A percentile compares a stretch with the other conserved stretches of the same genome.
Conservation (phyloP, 257 asterid species). For the Scutellaria barbata region DNA sequence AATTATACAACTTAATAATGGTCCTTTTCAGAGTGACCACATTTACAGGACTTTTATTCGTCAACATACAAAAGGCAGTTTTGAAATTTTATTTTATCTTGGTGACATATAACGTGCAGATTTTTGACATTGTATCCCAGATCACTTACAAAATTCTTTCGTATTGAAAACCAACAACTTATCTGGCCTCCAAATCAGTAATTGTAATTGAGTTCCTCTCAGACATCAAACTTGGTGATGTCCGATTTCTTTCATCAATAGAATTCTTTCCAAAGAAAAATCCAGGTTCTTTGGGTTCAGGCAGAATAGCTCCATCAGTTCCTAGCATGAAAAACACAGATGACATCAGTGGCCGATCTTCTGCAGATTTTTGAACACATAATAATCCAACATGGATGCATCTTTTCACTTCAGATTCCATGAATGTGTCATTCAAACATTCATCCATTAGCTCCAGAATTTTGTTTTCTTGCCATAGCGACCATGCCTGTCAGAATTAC, state of each 20-base stretch:
- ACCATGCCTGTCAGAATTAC: conserved; percentile 48
- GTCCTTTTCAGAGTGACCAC: no score
- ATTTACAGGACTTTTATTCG: no score
- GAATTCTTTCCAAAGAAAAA: conserved; percentile 25
- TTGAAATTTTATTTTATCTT: no score
- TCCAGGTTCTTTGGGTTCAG: conserved; percentile 54
- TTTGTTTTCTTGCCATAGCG: conserved; percentile 43
- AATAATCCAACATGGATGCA: conserved; percentile 54
- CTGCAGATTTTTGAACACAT: conserved; percentile 46
- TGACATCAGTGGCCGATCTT: conserved; percentile 49
- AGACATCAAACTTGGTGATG: neutral
- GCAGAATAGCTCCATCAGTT: conserved; percentile 39
- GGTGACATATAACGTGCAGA: no score
- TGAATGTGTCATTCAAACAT: conserved; percentile 27
- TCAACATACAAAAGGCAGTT: no score
- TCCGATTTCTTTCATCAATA: neutral
- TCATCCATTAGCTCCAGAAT: conserved; percentile 43
- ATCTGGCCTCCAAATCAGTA: conserved; percentile 20
- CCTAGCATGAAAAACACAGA: conserved; percentile 48
- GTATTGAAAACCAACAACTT: no score
- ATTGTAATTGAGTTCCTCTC: conserved; percentile 1
- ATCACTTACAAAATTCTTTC: no score
- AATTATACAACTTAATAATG: no score
- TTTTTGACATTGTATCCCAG: no score
- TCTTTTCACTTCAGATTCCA: conserved; percentile 46